phyloP scores from a whole-genome alignment of 2,329 filamentous ascomycete species.

The Xylariales sp. region DNA sequence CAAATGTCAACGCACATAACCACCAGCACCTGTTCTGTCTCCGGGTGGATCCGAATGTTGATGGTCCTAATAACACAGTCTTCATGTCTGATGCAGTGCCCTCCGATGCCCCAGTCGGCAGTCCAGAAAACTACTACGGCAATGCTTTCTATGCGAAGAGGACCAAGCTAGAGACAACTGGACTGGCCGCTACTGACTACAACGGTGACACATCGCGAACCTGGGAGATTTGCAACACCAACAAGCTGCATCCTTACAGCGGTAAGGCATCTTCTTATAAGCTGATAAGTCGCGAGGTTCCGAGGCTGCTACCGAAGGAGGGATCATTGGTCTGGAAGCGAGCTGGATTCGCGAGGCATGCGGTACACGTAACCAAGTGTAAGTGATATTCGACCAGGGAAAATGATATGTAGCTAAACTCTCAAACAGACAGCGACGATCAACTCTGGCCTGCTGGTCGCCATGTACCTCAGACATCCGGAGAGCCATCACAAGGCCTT shows the following conservation, averaged over 20 bases:
- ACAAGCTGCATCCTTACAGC: constrained; percentile 78
- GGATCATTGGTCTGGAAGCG: constrained; percentile 83
- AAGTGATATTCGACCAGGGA: constrained; percentile 39
- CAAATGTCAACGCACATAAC: constrained; percentile 87
- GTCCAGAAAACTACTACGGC: constrained; percentile 77
- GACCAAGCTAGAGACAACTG: constrained; percentile 70
- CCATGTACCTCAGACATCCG: constrained; percentile 83
- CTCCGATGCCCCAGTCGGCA: constrained; percentile 71
- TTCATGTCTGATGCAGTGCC: constrained; percentile 75
- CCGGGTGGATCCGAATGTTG: constrained; percentile 80
- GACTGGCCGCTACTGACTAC: constrained; percentile 71
- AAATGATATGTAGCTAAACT: neutral
- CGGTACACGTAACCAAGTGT: constrained; percentile 88
- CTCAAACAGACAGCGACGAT: constrained; percentile 62
- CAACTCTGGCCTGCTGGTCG: constrained; percentile 82
- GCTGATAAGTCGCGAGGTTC: constrained; percentile 81
- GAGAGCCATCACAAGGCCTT: constrained; percentile 68
- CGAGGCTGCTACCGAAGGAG: constrained; percentile 72
- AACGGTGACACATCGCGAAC: constrained; percentile 73
- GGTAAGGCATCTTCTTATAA: constrained; percentile 85
- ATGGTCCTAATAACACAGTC: constrained; percentile 78
- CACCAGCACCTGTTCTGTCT: constrained; percentile 95
- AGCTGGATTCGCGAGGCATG: constrained; percentile 80
- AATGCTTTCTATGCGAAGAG: constrained; percentile 86
- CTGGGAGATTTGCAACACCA: constrained; percentile 87